Base-by-base conservation (phyloP, 1,284 basidiomycete species). In the Golubevia pallescens region DNA sequence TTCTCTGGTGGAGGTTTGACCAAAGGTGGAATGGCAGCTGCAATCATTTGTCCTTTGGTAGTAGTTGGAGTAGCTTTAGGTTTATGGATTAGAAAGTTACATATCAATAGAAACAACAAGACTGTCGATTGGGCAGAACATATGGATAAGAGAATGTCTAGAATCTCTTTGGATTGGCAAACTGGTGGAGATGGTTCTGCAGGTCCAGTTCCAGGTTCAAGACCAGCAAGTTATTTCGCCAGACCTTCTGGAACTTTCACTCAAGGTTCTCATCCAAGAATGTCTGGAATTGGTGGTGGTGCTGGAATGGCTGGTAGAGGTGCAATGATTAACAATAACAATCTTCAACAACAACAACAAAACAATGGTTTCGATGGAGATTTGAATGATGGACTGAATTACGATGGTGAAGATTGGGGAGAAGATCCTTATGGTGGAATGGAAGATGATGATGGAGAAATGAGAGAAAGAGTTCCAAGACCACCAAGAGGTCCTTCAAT, bases 111-210 rank as follows among this genome's bases (percentile, higher is more conserved):
- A 1, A 65, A 69, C 74, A 81, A 81, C 77, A 81, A 81, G 74
- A 78, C 75, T 51, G 79, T 75, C 58, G 76, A 81, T 72, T 81
- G 77, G 77, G 79, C 79, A 48, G 75, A 81, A 21, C 71, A 78
- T 66, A 78, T 81, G 77, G 79, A 81, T 76, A 74, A 81, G 73
- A 77, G 79, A 70, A 81, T 81, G 79, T 71, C 68, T 63, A 69
- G 78, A 51, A 78, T 81, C 65, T 81, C 79, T 48, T 68, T 81
- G 66, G 79, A 81, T 63, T 81, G 79, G 79, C 70, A 66, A 20
- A 23, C 48, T 16, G 79, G 77, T 38, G 79, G 79, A 58, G 79
- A 80, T 58, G 79, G 79, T 53, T 72, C 73, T 20, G 69, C 66
- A 24, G 79, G 79, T 21, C 67, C 77, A 51, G 32, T 77, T 21